These are phyloP conservation scores for Aspergillus olivimuriae DNA, from an alignment of 495 filamentous ascomycete species.

Conservation along the genomic window DNA sequence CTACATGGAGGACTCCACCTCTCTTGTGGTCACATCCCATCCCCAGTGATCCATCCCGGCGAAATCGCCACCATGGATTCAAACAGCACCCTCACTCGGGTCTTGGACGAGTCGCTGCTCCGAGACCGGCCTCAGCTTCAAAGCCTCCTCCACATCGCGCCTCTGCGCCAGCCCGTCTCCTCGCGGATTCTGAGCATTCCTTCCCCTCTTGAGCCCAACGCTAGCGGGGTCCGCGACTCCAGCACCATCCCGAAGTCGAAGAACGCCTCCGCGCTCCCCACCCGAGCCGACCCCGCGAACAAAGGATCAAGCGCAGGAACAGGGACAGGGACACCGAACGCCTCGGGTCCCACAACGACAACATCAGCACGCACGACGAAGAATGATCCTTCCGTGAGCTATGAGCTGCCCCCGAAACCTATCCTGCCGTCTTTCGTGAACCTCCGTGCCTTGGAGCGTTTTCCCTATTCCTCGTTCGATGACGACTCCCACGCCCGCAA, in stretches of 20 bases:
- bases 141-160: conserved; percentile 43
- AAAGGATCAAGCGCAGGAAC: too few species aligned
- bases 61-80: conserved; percentile 27
- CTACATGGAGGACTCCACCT: conserved; percentile 1
- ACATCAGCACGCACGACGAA: conserved; percentile 32
- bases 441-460: conserved; percentile 39
- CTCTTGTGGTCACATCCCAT: conserved; percentile 6
- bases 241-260: conserved; percentile 28
- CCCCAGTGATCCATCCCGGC: conserved; percentile 5
- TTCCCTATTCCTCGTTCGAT: conserved; percentile 39
- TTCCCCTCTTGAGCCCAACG: conserved; percentile 43
- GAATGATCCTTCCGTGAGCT: conserved; percentile 24
- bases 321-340: conserved; percentile 31
- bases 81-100: conserved; percentile 20
- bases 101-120: conserved; percentile 35
- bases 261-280: conserved; percentile 16
- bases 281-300: conserved; percentile 17
- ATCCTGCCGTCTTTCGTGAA: conserved; percentile 45
- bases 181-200: conserved; percentile 37
- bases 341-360: too few species aligned
- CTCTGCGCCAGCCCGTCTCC: conserved; percentile 42
- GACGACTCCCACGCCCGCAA: conserved; percentile 37
- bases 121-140: conserved; percentile 41
- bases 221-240: conserved; percentile 29
- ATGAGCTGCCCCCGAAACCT: conserved; percentile 34